phyloP scores from a whole-genome alignment of 306 rosid species.

The Dalbergia cochinchinensis region DNA sequence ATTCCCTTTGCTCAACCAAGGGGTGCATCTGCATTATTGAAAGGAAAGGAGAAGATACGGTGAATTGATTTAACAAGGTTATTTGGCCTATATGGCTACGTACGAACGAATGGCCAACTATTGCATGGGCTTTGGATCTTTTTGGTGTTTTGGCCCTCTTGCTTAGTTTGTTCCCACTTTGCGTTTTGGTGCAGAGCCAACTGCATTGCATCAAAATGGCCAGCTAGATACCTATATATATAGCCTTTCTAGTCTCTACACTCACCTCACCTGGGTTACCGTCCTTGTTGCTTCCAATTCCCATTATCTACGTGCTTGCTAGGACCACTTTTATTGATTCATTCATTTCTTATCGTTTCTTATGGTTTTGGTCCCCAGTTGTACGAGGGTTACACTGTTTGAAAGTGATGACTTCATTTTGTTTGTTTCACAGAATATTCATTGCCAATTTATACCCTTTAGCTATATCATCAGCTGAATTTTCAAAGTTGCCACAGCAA shows the following conservation, averaged over 20 bases:
- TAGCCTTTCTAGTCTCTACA: too few relatives aligned
- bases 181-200: slow-evolving; percentile 47
- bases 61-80: slow-evolving; percentile 51
- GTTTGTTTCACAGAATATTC: slow-evolving; percentile 27
- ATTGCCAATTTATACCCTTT: not conserved
- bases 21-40: slow-evolving; percentile 58
- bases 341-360: not conserved
- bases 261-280: not conserved
- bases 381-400: slow-evolving; percentile 40
- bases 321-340: slow-evolving; percentile 48
- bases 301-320: slow-evolving; percentile 16
- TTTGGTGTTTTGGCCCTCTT: slow-evolving; percentile 40
- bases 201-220: slow-evolving; percentile 42
- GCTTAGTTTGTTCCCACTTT: slow-evolving; percentile 45
- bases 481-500: not conserved
- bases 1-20: slow-evolving; percentile 43
- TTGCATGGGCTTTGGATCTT: slow-evolving; percentile 54
- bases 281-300: slow-evolving; percentile 8
- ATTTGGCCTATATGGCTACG: slow-evolving; percentile 46
- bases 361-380: slow-evolving; percentile 44
- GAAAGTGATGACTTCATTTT: slow-evolving; percentile 26
- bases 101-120: slow-evolving; percentile 49
- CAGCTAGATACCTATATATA: slow-evolving; percentile 7
- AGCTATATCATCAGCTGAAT: not conserved
- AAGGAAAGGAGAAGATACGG: slow-evolving; percentile 49